Evolutionary conservation across 2,329 filamentous ascomycete species (phyloP).

Genomic region (Hypoxylon sp.): DNA sequence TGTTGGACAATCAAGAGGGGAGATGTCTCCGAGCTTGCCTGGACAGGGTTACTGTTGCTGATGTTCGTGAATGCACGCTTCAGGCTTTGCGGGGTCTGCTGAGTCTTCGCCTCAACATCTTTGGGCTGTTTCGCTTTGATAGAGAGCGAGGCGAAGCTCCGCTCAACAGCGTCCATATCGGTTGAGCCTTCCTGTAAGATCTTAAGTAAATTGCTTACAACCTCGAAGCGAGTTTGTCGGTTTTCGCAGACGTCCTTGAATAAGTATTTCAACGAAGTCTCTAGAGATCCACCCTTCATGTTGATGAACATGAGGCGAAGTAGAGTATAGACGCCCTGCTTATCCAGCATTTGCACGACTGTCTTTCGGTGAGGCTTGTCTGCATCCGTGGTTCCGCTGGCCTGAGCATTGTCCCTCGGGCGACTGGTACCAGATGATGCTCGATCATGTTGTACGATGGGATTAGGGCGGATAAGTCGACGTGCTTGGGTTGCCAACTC

Average conservation of each 20-base stretch:
- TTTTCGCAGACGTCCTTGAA: constrained; percentile 95
- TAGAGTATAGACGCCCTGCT: constrained; percentile 93
- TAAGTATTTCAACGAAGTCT: constrained; percentile 85
- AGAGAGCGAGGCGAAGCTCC: constrained; percentile 93
- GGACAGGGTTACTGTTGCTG: constrained; percentile 58
- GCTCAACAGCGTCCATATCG: constrained; percentile 92
- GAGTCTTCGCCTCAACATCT: constrained; percentile 73
- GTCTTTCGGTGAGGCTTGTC: constrained; percentile 80
- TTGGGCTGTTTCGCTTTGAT: constrained; percentile 86
- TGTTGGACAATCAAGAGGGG: constrained; percentile 96
- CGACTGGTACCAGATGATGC: constrained; percentile 54
- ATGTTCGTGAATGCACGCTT: constrained; percentile 79
- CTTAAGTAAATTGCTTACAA: constrained; percentile 90
- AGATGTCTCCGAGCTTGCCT: constrained; percentile 86
- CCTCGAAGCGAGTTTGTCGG: constrained; percentile 93
- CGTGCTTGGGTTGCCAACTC: constrained; percentile 90
- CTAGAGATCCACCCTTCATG: constrained; percentile 85
- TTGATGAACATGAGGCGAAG: constrained; percentile 97
- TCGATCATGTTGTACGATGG: constrained; percentile 55
- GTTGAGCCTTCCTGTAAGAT: constrained; percentile 96
- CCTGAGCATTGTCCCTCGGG: constrained; percentile 42
- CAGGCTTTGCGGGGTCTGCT: constrained; percentile 85
- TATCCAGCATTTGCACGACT: constrained; percentile 96
- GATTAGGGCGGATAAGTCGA: constrained; percentile 65
- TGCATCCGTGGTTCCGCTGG: constrained; percentile 47